phyloP scores from a whole-genome alignment of 176 grass and related monocot species.

The Rhynchospora breviuscula region DNA sequence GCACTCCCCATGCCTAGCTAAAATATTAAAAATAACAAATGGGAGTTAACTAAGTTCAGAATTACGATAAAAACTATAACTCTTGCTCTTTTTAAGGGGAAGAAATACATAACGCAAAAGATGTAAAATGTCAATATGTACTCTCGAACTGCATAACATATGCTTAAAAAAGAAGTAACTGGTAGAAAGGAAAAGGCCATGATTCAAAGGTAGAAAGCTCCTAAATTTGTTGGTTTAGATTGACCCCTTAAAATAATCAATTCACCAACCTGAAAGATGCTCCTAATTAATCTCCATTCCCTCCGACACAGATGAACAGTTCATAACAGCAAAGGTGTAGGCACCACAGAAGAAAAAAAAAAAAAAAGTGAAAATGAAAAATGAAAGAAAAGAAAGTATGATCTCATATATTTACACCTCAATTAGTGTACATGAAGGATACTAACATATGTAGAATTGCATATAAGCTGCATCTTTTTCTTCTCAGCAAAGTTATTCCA shows the following conservation, averaged over 20 bases:
- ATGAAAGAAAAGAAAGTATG: no score
- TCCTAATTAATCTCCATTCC: background rate
- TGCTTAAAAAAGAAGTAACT: background rate
- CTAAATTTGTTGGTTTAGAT: background rate
- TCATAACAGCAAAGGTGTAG: background rate
- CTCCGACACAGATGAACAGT: background rate
- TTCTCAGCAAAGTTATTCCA: background rate
- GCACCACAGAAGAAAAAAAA: background rate
- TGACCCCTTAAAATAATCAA: background rate
- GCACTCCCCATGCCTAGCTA: slow-evolving; percentile 80
- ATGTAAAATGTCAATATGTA: background rate
- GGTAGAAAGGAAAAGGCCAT: background rate
- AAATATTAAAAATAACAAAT: background rate
- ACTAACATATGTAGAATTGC: background rate
- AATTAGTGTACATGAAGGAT: no score
- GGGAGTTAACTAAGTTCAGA: background rate
- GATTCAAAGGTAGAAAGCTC: background rate
- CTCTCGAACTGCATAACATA: background rate
- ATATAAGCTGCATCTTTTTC: background rate
- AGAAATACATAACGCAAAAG: background rate
- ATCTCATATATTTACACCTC: no score
- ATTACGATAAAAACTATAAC: background rate
- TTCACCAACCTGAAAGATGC: background rate
- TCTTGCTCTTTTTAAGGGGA: background rate
- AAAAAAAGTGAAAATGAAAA: background rate